phyloP scores from a whole-genome alignment of 225 moss, liverwort and hornwort genomes.

The Antitrichia curtipendula region DNA sequence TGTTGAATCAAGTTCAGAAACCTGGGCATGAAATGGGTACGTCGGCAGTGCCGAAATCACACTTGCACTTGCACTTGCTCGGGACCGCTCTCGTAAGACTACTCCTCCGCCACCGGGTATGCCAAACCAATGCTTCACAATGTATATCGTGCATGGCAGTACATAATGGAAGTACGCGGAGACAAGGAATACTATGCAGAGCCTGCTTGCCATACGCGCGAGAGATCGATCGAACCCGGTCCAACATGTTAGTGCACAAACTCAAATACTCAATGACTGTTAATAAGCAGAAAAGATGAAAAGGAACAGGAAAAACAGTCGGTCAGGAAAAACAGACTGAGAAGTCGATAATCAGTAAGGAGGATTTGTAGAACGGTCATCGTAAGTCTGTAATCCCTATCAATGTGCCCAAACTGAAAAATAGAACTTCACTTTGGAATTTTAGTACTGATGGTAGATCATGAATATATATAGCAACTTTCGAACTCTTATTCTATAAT shows the following conservation, averaged over 20 bases:
- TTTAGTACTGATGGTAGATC: too few relatives aligned
- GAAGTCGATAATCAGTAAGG: too few relatives aligned
- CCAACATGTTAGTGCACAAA: background rate
- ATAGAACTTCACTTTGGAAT: too few relatives aligned
- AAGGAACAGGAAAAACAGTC: too few relatives aligned
- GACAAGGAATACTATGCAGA: conserved; percentile 11
- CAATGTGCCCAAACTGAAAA: too few relatives aligned
- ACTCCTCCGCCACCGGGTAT: background rate
- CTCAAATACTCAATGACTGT: background rate
- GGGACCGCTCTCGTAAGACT: background rate
- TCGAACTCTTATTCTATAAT: too few relatives aligned
- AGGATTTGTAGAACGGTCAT: too few relatives aligned
- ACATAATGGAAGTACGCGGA: conserved; percentile 5
- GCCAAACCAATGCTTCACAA: too few relatives aligned
- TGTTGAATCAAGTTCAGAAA: background rate
- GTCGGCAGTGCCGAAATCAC: conserved; percentile 15
- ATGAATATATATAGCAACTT: too few relatives aligned
- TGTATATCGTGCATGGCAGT: background rate
- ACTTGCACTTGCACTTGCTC: too few relatives aligned
- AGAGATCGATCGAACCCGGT: background rate
- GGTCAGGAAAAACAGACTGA: too few relatives aligned
- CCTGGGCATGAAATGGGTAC: conserved; percentile 14
- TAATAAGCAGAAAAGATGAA: background rate
- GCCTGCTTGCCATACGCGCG: background rate
- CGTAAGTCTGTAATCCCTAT: too few relatives aligned